Conservation (phyloP, 2,329 filamentous ascomycete genomes). For the Blastomyces gilchristii region DNA sequence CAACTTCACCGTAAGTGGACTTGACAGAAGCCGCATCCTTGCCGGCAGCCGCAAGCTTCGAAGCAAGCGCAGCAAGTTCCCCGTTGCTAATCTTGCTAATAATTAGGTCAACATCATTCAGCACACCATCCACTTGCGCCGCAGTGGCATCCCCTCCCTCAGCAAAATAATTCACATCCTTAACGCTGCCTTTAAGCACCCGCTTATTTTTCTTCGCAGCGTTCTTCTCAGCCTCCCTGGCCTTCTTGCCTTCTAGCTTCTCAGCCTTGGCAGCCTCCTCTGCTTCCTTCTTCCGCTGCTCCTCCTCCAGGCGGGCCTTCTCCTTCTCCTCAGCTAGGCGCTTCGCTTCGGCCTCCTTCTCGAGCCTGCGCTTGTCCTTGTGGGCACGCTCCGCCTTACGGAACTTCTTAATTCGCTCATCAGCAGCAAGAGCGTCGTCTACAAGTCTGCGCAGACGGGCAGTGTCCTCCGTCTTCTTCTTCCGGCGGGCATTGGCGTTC, state of each 20-base stretch:
- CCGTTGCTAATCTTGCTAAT: slow-evolving; percentile 84
- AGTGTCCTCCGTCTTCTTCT: slow-evolving; percentile 99
- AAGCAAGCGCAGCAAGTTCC: slow-evolving; percentile 74
- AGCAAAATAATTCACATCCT: slow-evolving; percentile 95
- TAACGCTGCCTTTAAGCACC: slow-evolving; percentile 83
- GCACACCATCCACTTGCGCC: slow-evolving; percentile 67
- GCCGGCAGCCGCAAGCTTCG: slow-evolving; percentile 64
- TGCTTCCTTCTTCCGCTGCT: slow-evolving; percentile 66
- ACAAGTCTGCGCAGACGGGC: slow-evolving; percentile 80
- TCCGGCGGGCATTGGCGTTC: slow-evolving; percentile 94
- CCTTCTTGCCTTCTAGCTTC: slow-evolving; percentile 81
- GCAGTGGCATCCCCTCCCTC: slow-evolving; percentile 59
- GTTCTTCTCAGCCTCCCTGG: slow-evolving; percentile 97
- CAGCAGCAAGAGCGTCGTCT: slow-evolving; percentile 70
- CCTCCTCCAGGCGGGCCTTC: slow-evolving; percentile 74
- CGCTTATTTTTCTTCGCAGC: slow-evolving; percentile 99
- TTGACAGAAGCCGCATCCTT: slow-evolving; percentile 80
- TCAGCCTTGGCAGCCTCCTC: slow-evolving; percentile 79
- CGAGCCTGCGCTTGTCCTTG: slow-evolving; percentile 91
- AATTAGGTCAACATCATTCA: slow-evolving; percentile 76
- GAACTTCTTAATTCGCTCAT: slow-evolving; percentile 98
- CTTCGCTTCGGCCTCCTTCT: slow-evolving; percentile 86
- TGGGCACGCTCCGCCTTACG: slow-evolving; percentile 78
- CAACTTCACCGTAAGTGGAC: slow-evolving; percentile 66
- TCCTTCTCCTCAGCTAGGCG: slow-evolving; percentile 74